Conservation (phyloP, 305 asterid genomes). For the Fraxinus velutina region DNA sequence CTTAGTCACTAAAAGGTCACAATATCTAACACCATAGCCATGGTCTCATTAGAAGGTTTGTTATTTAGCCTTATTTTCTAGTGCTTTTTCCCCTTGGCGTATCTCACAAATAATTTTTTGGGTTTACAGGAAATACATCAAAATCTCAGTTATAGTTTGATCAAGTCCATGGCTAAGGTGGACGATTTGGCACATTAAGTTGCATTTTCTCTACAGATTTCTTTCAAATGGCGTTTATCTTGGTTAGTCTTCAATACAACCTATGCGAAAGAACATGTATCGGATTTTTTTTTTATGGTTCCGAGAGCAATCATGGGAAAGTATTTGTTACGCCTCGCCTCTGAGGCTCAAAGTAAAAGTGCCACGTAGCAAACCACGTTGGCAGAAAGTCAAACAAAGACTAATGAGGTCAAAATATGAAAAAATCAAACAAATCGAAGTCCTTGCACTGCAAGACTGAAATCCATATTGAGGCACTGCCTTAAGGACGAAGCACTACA, state of each 20-base stretch:
- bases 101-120: not conserved
- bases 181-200: not conserved
- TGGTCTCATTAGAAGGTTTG: conserved; percentile 22
- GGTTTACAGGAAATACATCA: not conserved
- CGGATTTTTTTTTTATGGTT: not conserved
- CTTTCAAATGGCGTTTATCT: not conserved
- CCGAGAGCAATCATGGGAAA: not conserved
- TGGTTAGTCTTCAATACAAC: not conserved
- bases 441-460: too few species aligned
- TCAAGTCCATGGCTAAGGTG: not conserved
- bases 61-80: conserved; percentile 8
- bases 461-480: too few species aligned
- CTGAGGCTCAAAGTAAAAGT: too few species aligned
- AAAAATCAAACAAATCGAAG: too few species aligned
- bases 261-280: not conserved
- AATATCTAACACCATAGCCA: not conserved
- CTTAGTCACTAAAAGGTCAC: conserved; percentile 17
- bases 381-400: too few species aligned
- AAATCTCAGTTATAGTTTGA: not conserved
- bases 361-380: too few species aligned
- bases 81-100: not conserved
- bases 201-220: not conserved
- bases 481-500: too few species aligned
- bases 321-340: not conserved
- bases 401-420: too few species aligned